phyloP scores from a whole-genome alignment of 805 yeast genomes.

The Novakomyces olei region DNA sequence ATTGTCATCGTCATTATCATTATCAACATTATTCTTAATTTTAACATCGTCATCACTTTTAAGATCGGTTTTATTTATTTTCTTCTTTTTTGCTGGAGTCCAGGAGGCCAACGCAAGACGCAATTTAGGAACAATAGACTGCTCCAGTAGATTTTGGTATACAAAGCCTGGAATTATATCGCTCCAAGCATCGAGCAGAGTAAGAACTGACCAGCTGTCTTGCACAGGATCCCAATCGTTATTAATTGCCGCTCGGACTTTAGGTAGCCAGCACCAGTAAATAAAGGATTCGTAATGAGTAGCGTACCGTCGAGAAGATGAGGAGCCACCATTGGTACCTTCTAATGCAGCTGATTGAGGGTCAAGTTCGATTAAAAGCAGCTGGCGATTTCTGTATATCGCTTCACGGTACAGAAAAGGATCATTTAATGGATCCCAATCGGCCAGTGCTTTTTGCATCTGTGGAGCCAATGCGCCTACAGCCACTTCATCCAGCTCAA shows the following conservation, averaged over 20 bases:
- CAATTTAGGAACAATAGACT: conserved; percentile 21
- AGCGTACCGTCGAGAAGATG: too few relatives aligned
- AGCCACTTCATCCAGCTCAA: conserved; percentile 12
- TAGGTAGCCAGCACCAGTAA: conserved; percentile 18
- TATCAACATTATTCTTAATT: too few relatives aligned
- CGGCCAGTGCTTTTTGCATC: conserved; percentile 10
- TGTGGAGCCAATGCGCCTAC: conserved; percentile 10
- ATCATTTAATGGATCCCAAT: conserved; percentile 21
- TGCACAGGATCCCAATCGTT: conserved; percentile 20
- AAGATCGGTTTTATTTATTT: too few relatives aligned
- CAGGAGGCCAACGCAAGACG: conserved; percentile 17
- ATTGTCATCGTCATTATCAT: too few relatives aligned
- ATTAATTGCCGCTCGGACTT: conserved; percentile 13
- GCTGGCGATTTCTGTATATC: too few relatives aligned
- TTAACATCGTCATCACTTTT: too few relatives aligned
- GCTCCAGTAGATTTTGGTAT: conserved; percentile 14
- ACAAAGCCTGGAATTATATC: conserved; percentile 16
- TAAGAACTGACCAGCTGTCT: conserved; percentile 21
- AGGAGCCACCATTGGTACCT: too few relatives aligned
- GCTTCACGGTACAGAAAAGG: too few relatives aligned
- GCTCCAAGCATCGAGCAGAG: conserved; percentile 23
- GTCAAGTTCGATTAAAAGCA: too few relatives aligned
- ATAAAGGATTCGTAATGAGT: conserved; percentile 18
- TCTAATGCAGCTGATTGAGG: too few relatives aligned
- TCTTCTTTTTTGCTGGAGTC: conserved; percentile 12